Conservation (phyloP, 2,329 filamentous ascomycete genomes). For the Monilinia aucupariae region DNA sequence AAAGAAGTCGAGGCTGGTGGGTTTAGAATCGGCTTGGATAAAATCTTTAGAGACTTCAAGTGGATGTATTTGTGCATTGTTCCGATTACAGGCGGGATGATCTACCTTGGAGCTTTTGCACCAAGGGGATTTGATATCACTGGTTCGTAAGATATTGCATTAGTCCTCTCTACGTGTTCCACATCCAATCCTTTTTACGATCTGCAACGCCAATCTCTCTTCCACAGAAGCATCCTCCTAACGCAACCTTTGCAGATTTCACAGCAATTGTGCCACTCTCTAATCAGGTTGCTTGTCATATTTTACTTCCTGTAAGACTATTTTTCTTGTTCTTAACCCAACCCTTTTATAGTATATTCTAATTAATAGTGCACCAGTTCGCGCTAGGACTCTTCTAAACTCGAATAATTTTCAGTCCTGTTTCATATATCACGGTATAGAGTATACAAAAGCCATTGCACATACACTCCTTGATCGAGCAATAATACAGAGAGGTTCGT, state of each 20-base stretch:
- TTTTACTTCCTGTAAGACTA: constrained; percentile 21
- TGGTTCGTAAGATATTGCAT: constrained; percentile 10
- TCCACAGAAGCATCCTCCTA: too few species aligned
- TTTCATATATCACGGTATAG: background rate
- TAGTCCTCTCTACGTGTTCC: too few species aligned
- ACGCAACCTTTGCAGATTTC: constrained; percentile 36
- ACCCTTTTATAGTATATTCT: background rate
- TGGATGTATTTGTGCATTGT: constrained; percentile 39
- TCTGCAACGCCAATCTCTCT: too few species aligned
- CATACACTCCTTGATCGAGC: background rate
- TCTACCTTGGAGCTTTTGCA: constrained; percentile 28
- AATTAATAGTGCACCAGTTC: constrained; percentile 16
- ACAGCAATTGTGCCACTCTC: constrained; percentile 55
- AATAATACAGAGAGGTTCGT: background rate
- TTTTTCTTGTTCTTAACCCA: background rate
- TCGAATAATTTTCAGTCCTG: too few species aligned
- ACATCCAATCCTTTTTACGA: too few species aligned
- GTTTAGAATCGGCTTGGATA: constrained; percentile 52
- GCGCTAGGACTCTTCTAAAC: constrained; percentile 21
- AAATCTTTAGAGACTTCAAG: constrained; percentile 52
- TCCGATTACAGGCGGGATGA: constrained; percentile 27
- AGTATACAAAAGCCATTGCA: background rate
- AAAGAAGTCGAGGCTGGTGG: constrained; percentile 53
- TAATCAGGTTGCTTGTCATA: constrained; percentile 34
- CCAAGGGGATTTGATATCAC: constrained; percentile 49